These are phyloP conservation scores for Pleodorina starrii DNA, from an alignment of 139 green algal species.

Conservation along the genomic window DNA sequence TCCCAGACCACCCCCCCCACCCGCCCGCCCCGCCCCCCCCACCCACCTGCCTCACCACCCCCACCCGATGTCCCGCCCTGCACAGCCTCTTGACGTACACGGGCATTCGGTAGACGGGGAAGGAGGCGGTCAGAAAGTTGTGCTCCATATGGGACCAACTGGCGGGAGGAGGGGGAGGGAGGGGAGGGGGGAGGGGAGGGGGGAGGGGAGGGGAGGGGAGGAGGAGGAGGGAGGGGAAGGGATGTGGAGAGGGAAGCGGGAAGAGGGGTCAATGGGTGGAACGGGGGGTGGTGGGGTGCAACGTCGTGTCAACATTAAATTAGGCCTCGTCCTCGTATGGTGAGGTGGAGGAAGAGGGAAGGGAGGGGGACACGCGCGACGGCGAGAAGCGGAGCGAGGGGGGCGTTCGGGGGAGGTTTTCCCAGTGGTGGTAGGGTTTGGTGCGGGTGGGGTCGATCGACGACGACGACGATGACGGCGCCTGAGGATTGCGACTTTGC, in stretches of 20 bases:
- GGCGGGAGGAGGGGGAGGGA: background rate
- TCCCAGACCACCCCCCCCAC: background rate
- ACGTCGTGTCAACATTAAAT: too few species aligned
- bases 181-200: background rate
- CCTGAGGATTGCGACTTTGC: too few species aligned
- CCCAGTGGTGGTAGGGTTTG: too few species aligned
- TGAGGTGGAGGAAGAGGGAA: too few species aligned
- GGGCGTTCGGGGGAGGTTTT: too few species aligned
- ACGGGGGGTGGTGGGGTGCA: too few species aligned
- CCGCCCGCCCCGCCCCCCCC: background rate
- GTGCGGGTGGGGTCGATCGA: too few species aligned
- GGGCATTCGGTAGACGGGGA: slow-evolving; percentile 88
- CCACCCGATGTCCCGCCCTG: slow-evolving; percentile 85
- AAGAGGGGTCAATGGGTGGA: background rate
- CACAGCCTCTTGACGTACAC: slow-evolving; percentile 90
- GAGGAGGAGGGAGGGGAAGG: background rate
- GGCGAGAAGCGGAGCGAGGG: too few species aligned
- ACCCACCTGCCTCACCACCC: slow-evolving; percentile 76
- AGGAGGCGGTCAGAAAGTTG: slow-evolving; percentile 84
- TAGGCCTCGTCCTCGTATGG: too few species aligned
- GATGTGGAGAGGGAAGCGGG: background rate
- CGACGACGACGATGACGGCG: too few species aligned
- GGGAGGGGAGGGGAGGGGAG: background rate
- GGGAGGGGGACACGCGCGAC: too few species aligned
- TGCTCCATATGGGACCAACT: slow-evolving; percentile 75